Percentiles rank a stretch among this genome's conserved stretches.
These are phyloP conservation scores for Dendrobium catenatum DNA, from an alignment of 106 monocot species.

Conservation along the genomic window DNA sequence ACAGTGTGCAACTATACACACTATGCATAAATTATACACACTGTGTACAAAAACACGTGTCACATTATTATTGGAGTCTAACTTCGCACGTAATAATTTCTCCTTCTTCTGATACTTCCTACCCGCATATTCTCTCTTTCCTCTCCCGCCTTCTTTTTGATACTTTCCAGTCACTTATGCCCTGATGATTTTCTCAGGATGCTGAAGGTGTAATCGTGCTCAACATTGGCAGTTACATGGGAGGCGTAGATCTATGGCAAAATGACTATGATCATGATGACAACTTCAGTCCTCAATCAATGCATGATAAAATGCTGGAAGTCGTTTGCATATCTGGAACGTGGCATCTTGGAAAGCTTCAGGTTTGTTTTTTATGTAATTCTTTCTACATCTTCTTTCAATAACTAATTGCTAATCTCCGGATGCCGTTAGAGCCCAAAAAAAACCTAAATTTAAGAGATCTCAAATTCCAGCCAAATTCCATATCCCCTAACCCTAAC, in stretches of 20 bases:
- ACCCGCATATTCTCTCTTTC: neutral
- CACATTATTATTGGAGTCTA: too few relatives aligned
- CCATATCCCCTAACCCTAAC: too few relatives aligned
- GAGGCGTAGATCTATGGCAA: constrained; percentile 87
- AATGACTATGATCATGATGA: constrained; percentile 73
- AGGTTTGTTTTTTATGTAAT: constrained; percentile 26
- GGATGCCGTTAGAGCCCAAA: too few relatives aligned
- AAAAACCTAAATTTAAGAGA: too few relatives aligned
- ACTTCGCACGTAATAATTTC: too few relatives aligned
- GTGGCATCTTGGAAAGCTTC: constrained; percentile 93
- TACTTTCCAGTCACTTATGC: neutral
- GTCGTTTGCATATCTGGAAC: constrained; percentile 74
- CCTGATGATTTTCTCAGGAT: constrained; percentile 33
- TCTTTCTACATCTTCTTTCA: neutral
- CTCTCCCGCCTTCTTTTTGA: neutral
- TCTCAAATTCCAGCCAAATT: too few relatives aligned
- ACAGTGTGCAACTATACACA: too few relatives aligned
- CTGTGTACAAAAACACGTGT: too few relatives aligned
- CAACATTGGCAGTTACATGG: constrained; percentile 91
- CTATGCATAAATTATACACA: too few relatives aligned
- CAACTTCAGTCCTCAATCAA: constrained; percentile 56
- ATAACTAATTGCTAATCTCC: neutral
- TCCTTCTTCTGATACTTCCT: neutral
- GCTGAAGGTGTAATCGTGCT: constrained; percentile 81
- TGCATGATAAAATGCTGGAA: constrained; percentile 87